Base-by-base conservation (phyloP, 2,329 filamentous ascomycete genomes). In the Colletotrichum destructivum region DNA sequence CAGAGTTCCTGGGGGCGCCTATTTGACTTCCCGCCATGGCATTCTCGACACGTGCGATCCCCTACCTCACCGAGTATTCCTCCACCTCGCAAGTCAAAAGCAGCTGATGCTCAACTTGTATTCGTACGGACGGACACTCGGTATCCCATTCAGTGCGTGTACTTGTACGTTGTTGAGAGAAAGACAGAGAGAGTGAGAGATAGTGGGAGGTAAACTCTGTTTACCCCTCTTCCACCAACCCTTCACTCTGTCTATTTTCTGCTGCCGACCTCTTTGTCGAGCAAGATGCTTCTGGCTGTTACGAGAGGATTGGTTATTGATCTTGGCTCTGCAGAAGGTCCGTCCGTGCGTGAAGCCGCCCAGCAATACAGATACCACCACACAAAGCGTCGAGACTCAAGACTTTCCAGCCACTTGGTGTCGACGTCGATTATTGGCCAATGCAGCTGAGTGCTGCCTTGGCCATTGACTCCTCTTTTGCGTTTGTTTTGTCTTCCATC, bases 401-500 rank as follows among this genome's bases (percentile, higher is more conserved):
- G 52, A 52, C 26, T 42, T 56, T 35, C 3, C 51, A 68, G 46
- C 64, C 59, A 63, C 26, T 59, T 7, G 13, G n/a, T 47, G 11
- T 21, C 5, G 59, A 4, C 8, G 21, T 11, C n/a, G 11, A 16
- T 62, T 63, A 59, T 71, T 71, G 69, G 69, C 55, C 69, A 71
- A 71, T 71, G 63, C 62, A 51, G 21, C 26, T 9, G 38, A 7
- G 26, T 26, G 26, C 26, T 38, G 11, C 18, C 56, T 54, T 31
- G 60, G n/a, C 47, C 42, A 7, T 46, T 16, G 4, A 26, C 42
- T 26, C 26, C 42, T 26, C 26, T 52, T 40, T 31, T 16, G 13
- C 16, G 11, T 42, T 21, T 16, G 40, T 23, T 26, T 26, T 26
- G 26, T 26, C 26, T 26, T 26, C 26, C 26, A 26, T 26, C 42